Percentiles rank a stretch among this genome's conserved stretches.
Evolutionary conservation across 352 stramenopile species (phyloP).

Genomic region (Phytophthora pisi): DNA sequence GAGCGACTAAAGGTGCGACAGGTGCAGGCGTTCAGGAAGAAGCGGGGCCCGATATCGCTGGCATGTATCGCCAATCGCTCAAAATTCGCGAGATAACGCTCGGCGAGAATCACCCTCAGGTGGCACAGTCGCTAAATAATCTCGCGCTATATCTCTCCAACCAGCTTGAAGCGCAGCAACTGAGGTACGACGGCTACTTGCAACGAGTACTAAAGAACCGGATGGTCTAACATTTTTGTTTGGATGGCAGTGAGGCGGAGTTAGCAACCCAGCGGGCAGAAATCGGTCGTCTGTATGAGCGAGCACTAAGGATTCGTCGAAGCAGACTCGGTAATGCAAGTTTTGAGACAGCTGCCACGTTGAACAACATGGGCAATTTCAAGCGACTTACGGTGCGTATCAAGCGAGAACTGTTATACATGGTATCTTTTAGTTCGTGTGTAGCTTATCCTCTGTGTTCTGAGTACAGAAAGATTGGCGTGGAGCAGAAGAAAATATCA

Average conservation of each 20-base stretch:
- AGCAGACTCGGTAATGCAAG: constrained; percentile 77
- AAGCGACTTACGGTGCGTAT: constrained; percentile 65
- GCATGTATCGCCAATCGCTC: constrained; percentile 78
- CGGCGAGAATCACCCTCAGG: constrained; percentile 73
- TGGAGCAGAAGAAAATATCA: constrained; percentile 73
- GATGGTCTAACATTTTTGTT: constrained; percentile 5
- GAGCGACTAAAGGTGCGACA: neutral
- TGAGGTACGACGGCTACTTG: constrained; percentile 43
- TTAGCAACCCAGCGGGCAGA: constrained; percentile 49
- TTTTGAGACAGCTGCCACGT: constrained; percentile 77
- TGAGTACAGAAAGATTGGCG: constrained; percentile 58
- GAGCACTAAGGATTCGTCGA: constrained; percentile 69
- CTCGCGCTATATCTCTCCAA: constrained; percentile 74
- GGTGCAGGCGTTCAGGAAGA: constrained; percentile 19
- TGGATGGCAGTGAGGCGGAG: constrained; percentile 35
- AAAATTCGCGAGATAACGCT: constrained; percentile 75
- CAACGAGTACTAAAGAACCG: neutral
- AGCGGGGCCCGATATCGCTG: constrained; percentile 57
- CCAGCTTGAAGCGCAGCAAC: constrained; percentile 57
- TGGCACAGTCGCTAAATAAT: constrained; percentile 85
- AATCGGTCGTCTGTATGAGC: constrained; percentile 70
- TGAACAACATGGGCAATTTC: constrained; percentile 88
- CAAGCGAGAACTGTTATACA: neutral
- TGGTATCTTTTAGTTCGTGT: neutral
- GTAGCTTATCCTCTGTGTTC: neutral